Evolutionary conservation across 1,284 basidiomycete species (phyloP).

Genomic region (Grifola frondosa): DNA sequence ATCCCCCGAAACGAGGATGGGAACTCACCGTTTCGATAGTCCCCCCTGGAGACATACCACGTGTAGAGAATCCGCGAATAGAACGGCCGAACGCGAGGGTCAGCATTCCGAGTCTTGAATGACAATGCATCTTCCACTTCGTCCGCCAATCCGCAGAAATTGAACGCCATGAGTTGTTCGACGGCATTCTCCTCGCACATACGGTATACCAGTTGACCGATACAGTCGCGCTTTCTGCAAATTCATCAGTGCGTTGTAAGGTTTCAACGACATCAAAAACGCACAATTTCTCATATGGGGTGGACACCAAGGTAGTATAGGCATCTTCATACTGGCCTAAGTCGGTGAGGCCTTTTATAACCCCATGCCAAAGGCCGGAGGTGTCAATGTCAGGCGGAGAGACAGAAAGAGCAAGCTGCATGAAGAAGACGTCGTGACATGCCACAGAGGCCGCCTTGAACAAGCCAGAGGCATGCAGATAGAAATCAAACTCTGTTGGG

Average conservation of each 20-base stretch:
- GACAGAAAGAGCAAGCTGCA: conserved; percentile 74
- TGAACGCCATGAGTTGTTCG: conserved; percentile 77
- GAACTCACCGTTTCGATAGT: conserved; percentile 82
- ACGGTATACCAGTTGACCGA: conserved; percentile 78
- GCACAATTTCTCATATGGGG: conserved; percentile 76
- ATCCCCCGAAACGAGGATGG: conserved; percentile 14
- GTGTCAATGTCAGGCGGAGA: conserved; percentile 55
- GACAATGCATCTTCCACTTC: conserved; percentile 89
- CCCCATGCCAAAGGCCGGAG: conserved; percentile 69
- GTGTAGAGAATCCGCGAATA: conserved; percentile 95
- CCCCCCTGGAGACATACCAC: conserved; percentile 85
- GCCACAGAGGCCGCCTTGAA: conserved; percentile 64
- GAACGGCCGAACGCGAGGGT: conserved; percentile 82
- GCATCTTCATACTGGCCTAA: conserved; percentile 82
- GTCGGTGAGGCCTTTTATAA: conserved; percentile 78
- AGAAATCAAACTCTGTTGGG: conserved; percentile 71
- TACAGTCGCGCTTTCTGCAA: conserved; percentile 76
- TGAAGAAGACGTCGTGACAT: conserved; percentile 70
- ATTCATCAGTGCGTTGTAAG: neutral
- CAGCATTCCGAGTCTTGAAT: conserved; percentile 94
- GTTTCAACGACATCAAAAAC: conserved; percentile 38
- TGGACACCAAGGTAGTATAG: conserved; percentile 73
- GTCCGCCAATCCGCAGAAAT: conserved; percentile 83
- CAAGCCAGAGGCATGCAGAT: conserved; percentile 71
- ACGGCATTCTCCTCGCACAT: conserved; percentile 93